These are phyloP conservation scores for Collybia nuda DNA, from an alignment of 768 basidiomycete genomes.

Conservation along the genomic window DNA sequence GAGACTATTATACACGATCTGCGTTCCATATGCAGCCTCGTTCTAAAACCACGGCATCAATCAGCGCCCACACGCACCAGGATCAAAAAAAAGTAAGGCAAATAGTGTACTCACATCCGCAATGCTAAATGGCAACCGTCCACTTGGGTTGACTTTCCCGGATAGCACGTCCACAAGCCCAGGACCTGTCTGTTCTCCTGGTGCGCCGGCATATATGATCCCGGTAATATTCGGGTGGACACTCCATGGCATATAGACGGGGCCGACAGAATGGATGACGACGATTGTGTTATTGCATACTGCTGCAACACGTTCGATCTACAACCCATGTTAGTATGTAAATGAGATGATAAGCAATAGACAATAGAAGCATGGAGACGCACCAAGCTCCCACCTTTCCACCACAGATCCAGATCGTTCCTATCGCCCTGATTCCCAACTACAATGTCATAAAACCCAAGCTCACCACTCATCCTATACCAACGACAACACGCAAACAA, in stretches of 20 bases:
- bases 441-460: constrained; percentile 57
- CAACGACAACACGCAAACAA: too few species aligned
- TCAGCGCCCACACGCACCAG: too few species aligned
- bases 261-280: constrained; percentile 77
- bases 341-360: constrained; percentile 16
- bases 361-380: constrained; percentile 1
- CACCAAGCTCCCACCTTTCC: constrained; percentile 48
- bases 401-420: constrained; percentile 61
- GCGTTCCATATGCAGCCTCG: constrained; percentile 1
- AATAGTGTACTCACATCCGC: constrained; percentile 55
- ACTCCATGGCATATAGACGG: constrained; percentile 73
- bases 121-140: constrained; percentile 72
- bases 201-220: constrained; percentile 53
- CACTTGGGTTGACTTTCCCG: constrained; percentile 75
- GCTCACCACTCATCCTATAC: constrained; percentile 47
- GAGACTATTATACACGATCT: constrained; percentile 2
- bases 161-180: constrained; percentile 77
- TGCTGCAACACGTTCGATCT: constrained; percentile 59
- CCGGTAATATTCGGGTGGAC: constrained; percentile 72
- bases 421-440: constrained; percentile 63
- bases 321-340: constrained; percentile 19
- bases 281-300: constrained; percentile 79
- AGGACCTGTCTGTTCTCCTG: constrained; percentile 79
- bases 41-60: background rate
- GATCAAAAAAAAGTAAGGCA: too few species aligned